A percentile compares a stretch with the other conserved stretches of the same genome.
These are phyloP conservation scores for Russula earlei DNA, from an alignment of 768 basidiomycete genomes.

Conservation along the genomic window DNA sequence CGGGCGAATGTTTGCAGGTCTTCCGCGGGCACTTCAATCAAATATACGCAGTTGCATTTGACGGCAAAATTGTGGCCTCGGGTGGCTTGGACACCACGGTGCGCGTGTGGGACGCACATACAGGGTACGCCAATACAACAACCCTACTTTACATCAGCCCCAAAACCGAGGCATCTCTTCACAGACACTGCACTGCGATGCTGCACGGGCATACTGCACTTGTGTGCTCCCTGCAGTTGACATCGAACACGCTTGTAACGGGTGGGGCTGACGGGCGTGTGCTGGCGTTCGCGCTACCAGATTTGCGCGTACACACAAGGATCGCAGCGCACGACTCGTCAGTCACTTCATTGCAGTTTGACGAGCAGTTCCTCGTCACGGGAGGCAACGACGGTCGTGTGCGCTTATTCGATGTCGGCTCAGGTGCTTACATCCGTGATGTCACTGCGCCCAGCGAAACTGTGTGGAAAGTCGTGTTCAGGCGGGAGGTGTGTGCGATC, in stretches of 20 bases:
- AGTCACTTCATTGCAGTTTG: conserved; percentile 82
- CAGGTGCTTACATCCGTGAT: conserved; percentile 65
- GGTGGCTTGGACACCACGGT: conserved; percentile 98
- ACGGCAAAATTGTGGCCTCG: conserved; percentile 85
- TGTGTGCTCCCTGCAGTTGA: conserved; percentile 18
- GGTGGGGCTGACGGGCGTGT: conserved; percentile 88
- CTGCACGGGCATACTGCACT: conserved; percentile 20
- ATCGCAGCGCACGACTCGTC: conserved; percentile 85
- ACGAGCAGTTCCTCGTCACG: conserved; percentile 70
- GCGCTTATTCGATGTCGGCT: conserved; percentile 56
- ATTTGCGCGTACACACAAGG: conserved; percentile 37
- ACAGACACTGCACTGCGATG: conserved; percentile 17
- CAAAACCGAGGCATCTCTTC: background rate
- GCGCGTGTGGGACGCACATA: conserved; percentile 90
- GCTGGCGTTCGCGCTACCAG: conserved; percentile 42
- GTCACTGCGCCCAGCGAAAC: conserved; percentile 68
- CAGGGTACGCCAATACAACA: conserved; percentile 38
- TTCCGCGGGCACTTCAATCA: conserved; percentile 86
- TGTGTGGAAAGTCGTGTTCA: conserved; percentile 81
- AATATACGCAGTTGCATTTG: conserved; percentile 84
- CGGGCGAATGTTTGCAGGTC: conserved; percentile 46
- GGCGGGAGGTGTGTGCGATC: conserved; percentile 63
- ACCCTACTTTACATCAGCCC: background rate
- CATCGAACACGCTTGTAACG: conserved; percentile 73
- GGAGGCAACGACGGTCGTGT: conserved; percentile 83